These are phyloP conservation scores for Colletotrichum sp. DNA, from an alignment of 2,329 filamentous ascomycete species.

Conservation along the genomic window DNA sequence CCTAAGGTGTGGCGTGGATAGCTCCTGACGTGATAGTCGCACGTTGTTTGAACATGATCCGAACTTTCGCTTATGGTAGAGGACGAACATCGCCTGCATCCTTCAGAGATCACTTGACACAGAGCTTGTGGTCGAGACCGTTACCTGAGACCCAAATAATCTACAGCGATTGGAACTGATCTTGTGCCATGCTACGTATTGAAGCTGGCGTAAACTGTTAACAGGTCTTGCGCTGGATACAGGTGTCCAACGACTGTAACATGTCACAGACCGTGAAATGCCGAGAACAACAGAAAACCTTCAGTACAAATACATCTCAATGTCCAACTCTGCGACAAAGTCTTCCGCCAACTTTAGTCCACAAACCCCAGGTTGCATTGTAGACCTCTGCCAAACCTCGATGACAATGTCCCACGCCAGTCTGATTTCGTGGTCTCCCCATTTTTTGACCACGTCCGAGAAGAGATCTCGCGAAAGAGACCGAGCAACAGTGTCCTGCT, in stretches of 20 bases:
- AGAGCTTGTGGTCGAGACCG: neutral
- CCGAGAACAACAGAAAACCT: accelerated
- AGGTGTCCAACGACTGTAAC: neutral
- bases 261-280: accelerated
- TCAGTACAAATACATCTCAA: neutral
- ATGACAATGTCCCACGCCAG: neutral
- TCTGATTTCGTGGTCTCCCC: neutral
- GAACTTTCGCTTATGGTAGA: neutral
- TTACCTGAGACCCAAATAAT: neutral
- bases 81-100: neutral
- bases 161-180: accelerated
- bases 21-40: neutral
- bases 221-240: accelerated
- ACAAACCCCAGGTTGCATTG: neutral
- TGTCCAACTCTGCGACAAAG: neutral
- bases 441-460: accelerated
- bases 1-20: neutral
- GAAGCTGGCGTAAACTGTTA: accelerated
- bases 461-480: neutral
- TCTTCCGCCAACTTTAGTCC: neutral
- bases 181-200: accelerated
- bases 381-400: neutral
- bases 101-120: neutral
- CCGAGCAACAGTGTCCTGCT: neutral
- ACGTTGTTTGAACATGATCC: accelerated